Evolutionary conservation across 768 basidiomycete genomes (phyloP), one percentile per base, ranked within the genome.

Genomic region (Phylloporus arenicola): DNA sequence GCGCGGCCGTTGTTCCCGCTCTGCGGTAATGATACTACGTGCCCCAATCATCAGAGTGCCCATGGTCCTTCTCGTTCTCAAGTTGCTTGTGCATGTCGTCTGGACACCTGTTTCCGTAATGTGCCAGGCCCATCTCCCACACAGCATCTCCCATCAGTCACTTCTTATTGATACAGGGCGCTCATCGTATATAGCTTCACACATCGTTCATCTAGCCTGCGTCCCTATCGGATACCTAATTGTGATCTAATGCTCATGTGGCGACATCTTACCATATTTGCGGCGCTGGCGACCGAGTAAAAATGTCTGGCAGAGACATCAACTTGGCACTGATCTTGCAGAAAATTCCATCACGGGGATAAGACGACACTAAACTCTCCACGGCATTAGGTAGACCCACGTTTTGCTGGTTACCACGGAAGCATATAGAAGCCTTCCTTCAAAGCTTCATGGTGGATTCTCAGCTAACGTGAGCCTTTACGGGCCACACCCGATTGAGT

Each of bases 121-220:
- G n/a, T 40, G 31, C 39, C 27, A 54, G 31, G 43, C 54, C 22
- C 31, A 33, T 50, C 61, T 69, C 65, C 63, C 65, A 69, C 61
- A 67, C 53, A 37, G 47, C 48, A 52, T 68, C 63, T 71, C 64
- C 70, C 74, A 79, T 76, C 75, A 78, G 69, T 76, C 74, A 75
- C 72, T 58, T 68, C 68, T 75, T 76, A 76, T 76, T n/a, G n/a
- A n/a, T n/a, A n/a, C 77, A 58, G 63, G 64, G 56, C 58, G 59
- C 53, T 62, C 68, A 68, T 69, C 69, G 63, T 58, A 62, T 64
- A 68, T 67, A 68, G 62, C 56, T 64, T 66, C 66, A 67, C 61
- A 58, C 62, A 63, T 57, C 50, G 53, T 54, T 49, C 57, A 53
- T 62, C 56, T 48, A 64, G 61, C 56, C 53, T 29, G 47, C 54